A percentile compares a stretch with the other conserved stretches of the same genome.
phyloP scores from a whole-genome alignment of 1,284 basidiomycete genomes.

The Puccinia coronata region DNA sequence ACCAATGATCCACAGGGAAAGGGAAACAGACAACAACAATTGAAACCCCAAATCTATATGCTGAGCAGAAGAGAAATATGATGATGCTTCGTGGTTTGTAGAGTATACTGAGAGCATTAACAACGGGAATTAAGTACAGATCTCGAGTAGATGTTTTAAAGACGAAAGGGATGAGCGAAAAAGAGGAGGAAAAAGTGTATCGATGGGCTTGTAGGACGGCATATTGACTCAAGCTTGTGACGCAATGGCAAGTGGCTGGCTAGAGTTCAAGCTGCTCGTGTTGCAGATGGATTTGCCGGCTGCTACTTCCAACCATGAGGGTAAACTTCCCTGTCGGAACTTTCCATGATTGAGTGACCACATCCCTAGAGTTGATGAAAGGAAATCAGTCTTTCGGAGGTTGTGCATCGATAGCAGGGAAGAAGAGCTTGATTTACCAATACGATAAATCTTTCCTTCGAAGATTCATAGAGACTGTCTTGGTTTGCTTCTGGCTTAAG shows the following conservation, averaged over 20 bases:
- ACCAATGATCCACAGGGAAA: too few relatives aligned
- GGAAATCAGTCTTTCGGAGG: background rate
- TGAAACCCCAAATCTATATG: too few relatives aligned
- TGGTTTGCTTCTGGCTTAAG: constrained; percentile 51
- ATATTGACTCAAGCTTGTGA: background rate
- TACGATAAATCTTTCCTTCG: constrained; percentile 32
- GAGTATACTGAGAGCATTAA: too few relatives aligned
- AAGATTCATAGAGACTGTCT: constrained; percentile 50
- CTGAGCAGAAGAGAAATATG: too few relatives aligned
- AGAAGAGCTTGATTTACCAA: constrained; percentile 18
- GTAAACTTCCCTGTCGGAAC: constrained; percentile 34
- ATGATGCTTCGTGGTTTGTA: too few relatives aligned
- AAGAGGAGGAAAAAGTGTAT: background rate
- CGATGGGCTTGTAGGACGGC: too few relatives aligned
- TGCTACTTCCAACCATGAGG: constrained; percentile 43
- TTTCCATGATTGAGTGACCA: constrained; percentile 36
- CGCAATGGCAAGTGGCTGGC: background rate
- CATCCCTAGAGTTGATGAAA: constrained; percentile 28
- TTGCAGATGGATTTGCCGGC: constrained; percentile 26
- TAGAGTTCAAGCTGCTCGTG: background rate
- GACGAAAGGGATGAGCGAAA: too few relatives aligned
- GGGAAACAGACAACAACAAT: too few relatives aligned
- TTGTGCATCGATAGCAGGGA: background rate
- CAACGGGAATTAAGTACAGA: too few relatives aligned
- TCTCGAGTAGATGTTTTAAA: too few relatives aligned